Conservation (phyloP, 1,284 basidiomycete genomes). For the Rhizopogon parksii region DNA sequence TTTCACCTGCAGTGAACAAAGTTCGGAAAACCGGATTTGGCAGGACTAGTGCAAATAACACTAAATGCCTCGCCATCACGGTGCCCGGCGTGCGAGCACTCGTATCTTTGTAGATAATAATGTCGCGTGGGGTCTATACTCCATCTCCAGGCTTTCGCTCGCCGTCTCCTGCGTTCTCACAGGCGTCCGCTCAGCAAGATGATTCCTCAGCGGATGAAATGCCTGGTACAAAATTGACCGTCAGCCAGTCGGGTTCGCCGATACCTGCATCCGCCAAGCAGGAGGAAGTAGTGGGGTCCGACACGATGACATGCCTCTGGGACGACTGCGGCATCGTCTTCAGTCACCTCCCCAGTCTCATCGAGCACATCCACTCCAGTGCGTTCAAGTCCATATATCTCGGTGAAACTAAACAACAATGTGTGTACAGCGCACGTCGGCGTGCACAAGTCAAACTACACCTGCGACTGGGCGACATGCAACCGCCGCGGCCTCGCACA, state of each 20-base stretch:
- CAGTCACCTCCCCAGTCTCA: slow-evolving; percentile 62
- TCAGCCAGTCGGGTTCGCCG: slow-evolving; percentile 17
- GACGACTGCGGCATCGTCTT: slow-evolving; percentile 70
- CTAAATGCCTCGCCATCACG: not conserved
- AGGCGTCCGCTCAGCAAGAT: slow-evolving; percentile 22
- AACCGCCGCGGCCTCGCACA: slow-evolving; percentile 72
- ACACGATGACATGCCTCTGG: slow-evolving; percentile 69
- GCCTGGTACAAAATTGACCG: slow-evolving; percentile 11
- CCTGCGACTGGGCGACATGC: slow-evolving; percentile 85
- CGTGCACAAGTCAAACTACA: slow-evolving; percentile 80
- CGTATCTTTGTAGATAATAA: not conserved
- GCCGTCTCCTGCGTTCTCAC: slow-evolving; percentile 27
- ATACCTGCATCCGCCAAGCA: slow-evolving; percentile 20
- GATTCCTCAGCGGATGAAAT: slow-evolving; percentile 22
- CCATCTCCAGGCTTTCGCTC: slow-evolving; percentile 22
- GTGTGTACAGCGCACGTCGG: slow-evolving; percentile 65
- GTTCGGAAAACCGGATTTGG: not conserved
- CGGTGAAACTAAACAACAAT: not conserved
- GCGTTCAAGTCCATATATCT: slow-evolving; percentile 21
- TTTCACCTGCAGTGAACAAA: too few species aligned
- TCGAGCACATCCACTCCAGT: slow-evolving; percentile 77
- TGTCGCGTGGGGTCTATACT: slow-evolving; percentile 15
- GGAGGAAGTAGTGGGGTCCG: slow-evolving; percentile 19
- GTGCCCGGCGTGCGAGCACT: not conserved
- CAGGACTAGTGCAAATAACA: not conserved